phyloP scores from a whole-genome alignment of 305 asterid species.

The Lippia alba region DNA sequence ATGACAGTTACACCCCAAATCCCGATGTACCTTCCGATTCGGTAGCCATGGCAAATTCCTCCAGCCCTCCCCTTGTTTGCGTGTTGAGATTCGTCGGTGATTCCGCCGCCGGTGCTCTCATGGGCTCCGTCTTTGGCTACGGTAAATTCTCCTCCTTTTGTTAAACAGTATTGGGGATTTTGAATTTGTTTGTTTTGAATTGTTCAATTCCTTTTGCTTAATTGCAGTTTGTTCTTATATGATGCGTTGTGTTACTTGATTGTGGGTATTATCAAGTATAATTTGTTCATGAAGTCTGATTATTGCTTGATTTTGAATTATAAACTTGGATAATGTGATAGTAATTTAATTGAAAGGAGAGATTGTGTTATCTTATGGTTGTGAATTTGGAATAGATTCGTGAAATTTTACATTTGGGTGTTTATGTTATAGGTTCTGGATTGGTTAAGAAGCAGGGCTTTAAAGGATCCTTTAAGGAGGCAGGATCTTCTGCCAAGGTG shows the following conservation, averaged over 20 bases:
- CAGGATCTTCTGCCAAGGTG: constrained; percentile 90
- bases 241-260: background rate
- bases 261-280: background rate
- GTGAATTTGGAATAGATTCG: constrained; percentile 6
- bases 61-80: constrained; percentile 74
- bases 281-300: no score
- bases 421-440: constrained; percentile 62
- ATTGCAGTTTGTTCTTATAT: background rate
- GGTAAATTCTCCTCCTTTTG: constrained; percentile 41
- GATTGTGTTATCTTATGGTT: background rate
- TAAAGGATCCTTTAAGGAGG: constrained; percentile 81
- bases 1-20: constrained; percentile 35
- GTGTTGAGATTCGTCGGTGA: constrained; percentile 70
- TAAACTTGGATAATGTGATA: background rate
- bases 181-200: background rate
- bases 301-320: background rate
- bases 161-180: background rate
- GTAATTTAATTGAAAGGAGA: background rate
- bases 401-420: constrained; percentile 9
- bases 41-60: constrained; percentile 40
- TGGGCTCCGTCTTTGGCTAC: constrained; percentile 84
- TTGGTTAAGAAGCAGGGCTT: constrained; percentile 73
- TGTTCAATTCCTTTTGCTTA: constrained; percentile 3
- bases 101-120: constrained; percentile 74
- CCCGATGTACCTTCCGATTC: constrained; percentile 44